A percentile compares a stretch with the other conserved stretches of the same genome.
These are phyloP conservation scores for Hibiscus tridactylites DNA, from an alignment of 345 rosid genomes.

Conservation along the genomic window DNA sequence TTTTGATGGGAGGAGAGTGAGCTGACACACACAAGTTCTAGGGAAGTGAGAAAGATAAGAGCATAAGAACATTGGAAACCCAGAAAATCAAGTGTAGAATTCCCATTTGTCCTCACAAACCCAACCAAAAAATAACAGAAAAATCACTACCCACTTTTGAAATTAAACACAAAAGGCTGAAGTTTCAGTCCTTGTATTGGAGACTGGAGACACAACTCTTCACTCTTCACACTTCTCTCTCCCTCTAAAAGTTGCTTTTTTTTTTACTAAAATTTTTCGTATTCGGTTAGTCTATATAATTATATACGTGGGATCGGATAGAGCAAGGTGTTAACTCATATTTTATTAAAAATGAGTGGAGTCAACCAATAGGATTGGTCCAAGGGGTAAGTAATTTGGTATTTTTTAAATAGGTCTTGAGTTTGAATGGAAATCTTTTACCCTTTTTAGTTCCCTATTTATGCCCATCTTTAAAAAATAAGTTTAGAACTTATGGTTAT, in stretches of 20 bases:
- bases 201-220: slow-evolving; percentile 39
- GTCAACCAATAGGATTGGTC: too few species aligned
- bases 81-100: neutral
- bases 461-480: too few species aligned
- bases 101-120: neutral
- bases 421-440: too few species aligned
- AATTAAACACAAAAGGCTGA: slow-evolving; percentile 24
- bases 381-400: too few species aligned
- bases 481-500: too few species aligned
- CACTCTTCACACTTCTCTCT: slow-evolving; percentile 15
- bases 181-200: slow-evolving; percentile 53
- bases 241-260: neutral
- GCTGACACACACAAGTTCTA: neutral
- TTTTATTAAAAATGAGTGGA: neutral
- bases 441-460: too few species aligned
- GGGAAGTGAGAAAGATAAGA: neutral
- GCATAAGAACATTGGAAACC: neutral
- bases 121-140: neutral
- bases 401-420: too few species aligned
- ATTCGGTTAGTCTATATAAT: too few species aligned
- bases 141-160: neutral
- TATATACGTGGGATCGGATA: too few species aligned
- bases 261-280: too few species aligned
- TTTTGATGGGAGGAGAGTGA: neutral
- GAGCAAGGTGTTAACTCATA: too few species aligned